Base-by-base conservation (phyloP, 495 filamentous ascomycete species). In the Xylaria venustula region DNA sequence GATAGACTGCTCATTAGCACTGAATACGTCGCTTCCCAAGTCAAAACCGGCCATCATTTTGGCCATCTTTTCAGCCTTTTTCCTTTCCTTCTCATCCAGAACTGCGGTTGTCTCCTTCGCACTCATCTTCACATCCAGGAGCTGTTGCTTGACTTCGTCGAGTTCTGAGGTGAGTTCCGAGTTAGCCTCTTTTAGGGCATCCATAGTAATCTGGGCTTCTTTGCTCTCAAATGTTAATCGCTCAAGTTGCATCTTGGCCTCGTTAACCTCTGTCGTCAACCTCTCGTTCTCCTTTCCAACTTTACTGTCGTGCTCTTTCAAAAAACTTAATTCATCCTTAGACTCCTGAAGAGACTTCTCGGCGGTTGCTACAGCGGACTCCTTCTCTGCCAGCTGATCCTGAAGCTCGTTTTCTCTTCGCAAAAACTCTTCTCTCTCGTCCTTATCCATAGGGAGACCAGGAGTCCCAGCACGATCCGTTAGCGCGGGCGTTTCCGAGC, bases 31-130 rank as follows among this genome's bases (percentile, higher is more conserved):
- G 20, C 86, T 88, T 37, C 90, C 92, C 32, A 97, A 83, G 69
- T 98, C 93, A 63, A 98, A 97, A 6, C 93, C 90, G 49, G 94
- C 93, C 93, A 98, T 97, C 94, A 98, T 98, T 84, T 97, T 91
- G 26, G 94, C 94, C 94, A 98, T 98, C 71, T 92, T 91, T 78
- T 98, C 94, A 6, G 91, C 90, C 80, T 98, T 98, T 80, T 92
- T 93, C 81, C 91, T 93, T 75, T 98, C 94, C 79, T 98, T 98
- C 76, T 97, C 94, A 66, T 97, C 92, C 2, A 93, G 71, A 14
- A 87, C 88, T 1, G 90, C 90, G 28, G 85, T 88, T 3, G 90
- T 96, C 76, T 97, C 95, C 79, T 92, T 94, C 49, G 93, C 92
- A 64, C 84, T 90, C 90, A 98, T 95, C 75, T 91, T 91, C 30